Evolutionary conservation across 2,329 filamentous ascomycete genomes (phyloP).

Genomic region (Leptographium radiaticola): DNA sequence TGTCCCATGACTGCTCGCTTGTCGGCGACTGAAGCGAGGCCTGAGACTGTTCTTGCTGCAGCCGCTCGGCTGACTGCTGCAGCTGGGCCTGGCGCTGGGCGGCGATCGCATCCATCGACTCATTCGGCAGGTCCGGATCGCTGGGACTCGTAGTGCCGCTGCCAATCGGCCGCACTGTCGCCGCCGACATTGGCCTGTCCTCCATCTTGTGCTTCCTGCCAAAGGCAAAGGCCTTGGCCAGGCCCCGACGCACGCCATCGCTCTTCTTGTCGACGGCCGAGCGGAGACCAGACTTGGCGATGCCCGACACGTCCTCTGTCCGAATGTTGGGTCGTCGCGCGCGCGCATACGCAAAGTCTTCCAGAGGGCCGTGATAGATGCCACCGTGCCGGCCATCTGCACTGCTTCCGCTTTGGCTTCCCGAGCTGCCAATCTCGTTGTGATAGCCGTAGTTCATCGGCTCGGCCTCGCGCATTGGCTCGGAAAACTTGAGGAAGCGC

Average conservation of each 20-base stretch:
- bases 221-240: constrained; percentile 41
- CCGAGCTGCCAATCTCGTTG: constrained; percentile 17
- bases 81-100: constrained; percentile 3
- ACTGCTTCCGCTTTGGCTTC: constrained; percentile 26
- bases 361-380: constrained; percentile 18
- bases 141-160: constrained; percentile 9
- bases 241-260: constrained; percentile 37
- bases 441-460: constrained; percentile 15
- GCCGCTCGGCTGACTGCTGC: constrained; percentile 1
- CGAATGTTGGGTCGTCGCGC: constrained; percentile 29
- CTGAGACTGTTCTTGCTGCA: background rate
- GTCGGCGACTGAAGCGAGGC: background rate
- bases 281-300: constrained; percentile 41
- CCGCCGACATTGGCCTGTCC: constrained; percentile 23
- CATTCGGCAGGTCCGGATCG: constrained; percentile 11
- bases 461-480: constrained; percentile 22
- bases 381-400: constrained; percentile 18
- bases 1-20: constrained; percentile 14
- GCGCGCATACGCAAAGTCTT: constrained; percentile 31
- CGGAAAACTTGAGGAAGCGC: constrained; percentile 32
- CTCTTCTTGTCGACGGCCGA: constrained; percentile 41
- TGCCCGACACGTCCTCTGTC: constrained; percentile 37
- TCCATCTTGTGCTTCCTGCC: constrained; percentile 29
- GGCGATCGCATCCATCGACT: constrained; percentile 5
- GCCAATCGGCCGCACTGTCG: constrained; percentile 21